Base-by-base conservation (phyloP, 306 rosid genomes). In the Prunus padus region DNA sequence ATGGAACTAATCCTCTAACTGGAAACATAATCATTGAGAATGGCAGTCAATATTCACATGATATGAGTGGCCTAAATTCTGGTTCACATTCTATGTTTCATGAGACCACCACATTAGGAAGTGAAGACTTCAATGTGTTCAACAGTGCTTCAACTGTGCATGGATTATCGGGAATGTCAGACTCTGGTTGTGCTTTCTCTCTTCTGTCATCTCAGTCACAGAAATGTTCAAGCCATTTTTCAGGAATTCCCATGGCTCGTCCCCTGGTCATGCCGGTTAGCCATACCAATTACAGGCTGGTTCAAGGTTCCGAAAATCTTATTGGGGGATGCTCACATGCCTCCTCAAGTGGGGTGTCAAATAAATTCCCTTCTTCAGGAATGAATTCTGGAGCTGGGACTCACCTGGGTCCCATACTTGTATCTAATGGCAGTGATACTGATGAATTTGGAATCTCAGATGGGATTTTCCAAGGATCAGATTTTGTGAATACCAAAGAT, bases 131-230 rank as follows among this genome's bases (percentile, higher is more conserved):
- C 79, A 82, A 83, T 77, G 85, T 78, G 78, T 85, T 82, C 67
- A 76, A 84, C 73, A 78, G 88, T 45, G 61, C 88, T 64, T 76
- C 93, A 61, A 79, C 86, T 25, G 71, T 83, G 61, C 91, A 81
- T 56, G 91, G 84, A 67, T 65, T 89, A 42, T 84, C 90, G 20
- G 88, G 91, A 69, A 77, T 85, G 63, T 81, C 89, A 37, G 90
- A 83, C 84, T 77, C 98, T 37, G 86, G 91, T 71, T 81, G 88
- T 89, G 98, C 94, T 91, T 97, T 82, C 98, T 93, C 98, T 93
- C 96, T 91, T 93, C 98, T 93, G 98, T 91, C 98, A 91, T 83
- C 96, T 68, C 97, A 89, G 56, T 84, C 97, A 66, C 93, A 84
- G 49, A 91, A 82, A 83, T 87, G 92, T 64, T 80, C 91, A 69